Percentiles rank a stretch among this genome's conserved stretches.
These are phyloP conservation scores for Cucurbita moschata DNA, from an alignment of 306 rosid species.

Conservation along the genomic window DNA sequence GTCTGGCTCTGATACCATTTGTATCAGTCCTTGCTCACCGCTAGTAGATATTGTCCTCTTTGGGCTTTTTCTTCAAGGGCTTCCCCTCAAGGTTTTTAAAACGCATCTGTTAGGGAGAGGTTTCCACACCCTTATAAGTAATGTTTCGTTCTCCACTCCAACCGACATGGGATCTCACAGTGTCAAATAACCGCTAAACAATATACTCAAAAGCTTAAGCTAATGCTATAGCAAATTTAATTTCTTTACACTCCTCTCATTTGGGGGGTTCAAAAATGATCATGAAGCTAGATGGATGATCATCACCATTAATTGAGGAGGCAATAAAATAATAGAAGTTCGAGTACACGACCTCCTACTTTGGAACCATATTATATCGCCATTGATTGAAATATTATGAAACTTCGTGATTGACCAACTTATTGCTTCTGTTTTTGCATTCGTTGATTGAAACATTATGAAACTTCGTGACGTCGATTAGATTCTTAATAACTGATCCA, in stretches of 20 bases:
- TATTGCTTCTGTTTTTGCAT: background rate
- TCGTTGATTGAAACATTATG: background rate
- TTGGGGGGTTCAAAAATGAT: background rate
- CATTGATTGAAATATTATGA: background rate
- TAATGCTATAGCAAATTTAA: background rate
- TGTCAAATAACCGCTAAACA: background rate
- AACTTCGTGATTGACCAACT: background rate
- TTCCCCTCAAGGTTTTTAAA: no score
- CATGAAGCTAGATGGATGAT: background rate
- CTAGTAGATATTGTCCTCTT: no score
- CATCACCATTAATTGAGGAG: background rate
- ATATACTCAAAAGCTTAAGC: background rate
- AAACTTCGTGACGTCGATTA: slow-evolving; percentile 9
- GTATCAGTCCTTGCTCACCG: no score
- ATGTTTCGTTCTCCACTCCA: no score
- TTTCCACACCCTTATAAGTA: no score
- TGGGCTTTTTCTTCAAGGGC: no score
- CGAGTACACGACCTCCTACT: background rate
- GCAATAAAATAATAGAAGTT: background rate
- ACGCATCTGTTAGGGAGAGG: no score
- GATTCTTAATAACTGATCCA: slow-evolving; percentile 13
- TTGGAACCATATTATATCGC: background rate
- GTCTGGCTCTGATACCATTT: no score
- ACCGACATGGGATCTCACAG: no score
- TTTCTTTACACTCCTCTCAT: background rate